Percentiles rank a stretch among this genome's conserved stretches.
Conservation (phyloP, 1,284 basidiomycete species). For the Trametes hirsuta region DNA sequence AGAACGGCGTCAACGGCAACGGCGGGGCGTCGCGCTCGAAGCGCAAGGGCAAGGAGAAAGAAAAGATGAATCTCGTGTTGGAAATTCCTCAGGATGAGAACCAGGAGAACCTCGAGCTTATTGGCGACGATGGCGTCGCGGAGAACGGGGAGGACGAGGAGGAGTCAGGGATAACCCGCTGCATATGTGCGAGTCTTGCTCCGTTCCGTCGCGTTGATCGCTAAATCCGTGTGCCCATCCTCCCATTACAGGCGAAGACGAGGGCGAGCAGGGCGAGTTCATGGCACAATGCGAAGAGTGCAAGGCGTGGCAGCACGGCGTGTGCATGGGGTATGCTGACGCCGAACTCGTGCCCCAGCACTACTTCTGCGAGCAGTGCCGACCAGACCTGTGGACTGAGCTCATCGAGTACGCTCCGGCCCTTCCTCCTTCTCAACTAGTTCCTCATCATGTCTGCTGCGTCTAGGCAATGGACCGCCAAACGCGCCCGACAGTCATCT, state of each 20-base stretch:
- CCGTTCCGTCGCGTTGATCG: slow-evolving; percentile 38
- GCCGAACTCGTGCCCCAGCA: slow-evolving; percentile 83
- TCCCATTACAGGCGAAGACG: slow-evolving; percentile 39
- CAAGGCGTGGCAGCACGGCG: slow-evolving; percentile 97
- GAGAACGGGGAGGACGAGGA: slow-evolving; percentile 69
- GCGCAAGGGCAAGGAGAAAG: slow-evolving; percentile 62
- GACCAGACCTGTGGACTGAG: slow-evolving; percentile 83
- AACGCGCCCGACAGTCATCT: slow-evolving; percentile 66
- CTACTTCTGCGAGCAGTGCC: slow-evolving; percentile 94
- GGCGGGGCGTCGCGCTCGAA: slow-evolving; percentile 49
- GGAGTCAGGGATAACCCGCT: slow-evolving; percentile 88
- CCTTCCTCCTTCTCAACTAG: slow-evolving; percentile 9
- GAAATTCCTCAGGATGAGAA: slow-evolving; percentile 36
- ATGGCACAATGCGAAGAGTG: slow-evolving; percentile 99
- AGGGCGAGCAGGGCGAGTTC: slow-evolving; percentile 85
- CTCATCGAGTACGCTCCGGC: slow-evolving; percentile 66
- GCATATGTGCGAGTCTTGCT: slow-evolving; percentile 92
- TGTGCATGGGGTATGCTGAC: slow-evolving; percentile 92
- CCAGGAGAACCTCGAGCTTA: slow-evolving; percentile 30
- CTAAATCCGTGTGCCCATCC: slow-evolving; percentile 15
- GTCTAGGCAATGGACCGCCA: slow-evolving; percentile 58
- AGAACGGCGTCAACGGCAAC: slow-evolving; percentile 47
- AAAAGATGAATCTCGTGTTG: slow-evolving; percentile 42
- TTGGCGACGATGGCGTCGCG: slow-evolving; percentile 39
- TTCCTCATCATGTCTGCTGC: slow-evolving; percentile 18